Evolutionary conservation across 2,329 filamentous ascomycete species (phyloP).

Genomic region (Lachnellula suecica): DNA sequence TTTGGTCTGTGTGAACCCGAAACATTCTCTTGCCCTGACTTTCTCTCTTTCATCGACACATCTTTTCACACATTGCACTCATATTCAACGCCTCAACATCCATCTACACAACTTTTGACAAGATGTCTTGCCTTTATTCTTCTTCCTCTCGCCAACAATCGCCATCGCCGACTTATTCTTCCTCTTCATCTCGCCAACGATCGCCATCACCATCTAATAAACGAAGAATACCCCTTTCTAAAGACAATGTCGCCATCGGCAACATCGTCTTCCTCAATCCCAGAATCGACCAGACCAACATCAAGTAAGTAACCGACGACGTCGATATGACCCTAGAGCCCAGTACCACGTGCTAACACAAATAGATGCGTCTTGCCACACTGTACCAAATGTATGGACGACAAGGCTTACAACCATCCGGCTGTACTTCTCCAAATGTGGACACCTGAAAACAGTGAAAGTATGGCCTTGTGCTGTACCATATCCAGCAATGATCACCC

Average conservation of each 20-base stretch:
- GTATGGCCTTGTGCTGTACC: constrained; percentile 1
- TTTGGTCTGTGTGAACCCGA: too few species aligned
- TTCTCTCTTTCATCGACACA: too few species aligned
- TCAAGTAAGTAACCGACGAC: too few species aligned
- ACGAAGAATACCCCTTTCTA: background rate
- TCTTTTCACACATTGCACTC: too few species aligned
- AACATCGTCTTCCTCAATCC: constrained; percentile 1
- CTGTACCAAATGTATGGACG: background rate
- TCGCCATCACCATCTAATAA: too few species aligned
- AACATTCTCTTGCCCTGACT: too few species aligned
- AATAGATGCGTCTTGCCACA: constrained; percentile 1
- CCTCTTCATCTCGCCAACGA: background rate
- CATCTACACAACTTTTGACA: too few species aligned
- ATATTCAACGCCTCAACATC: too few species aligned
- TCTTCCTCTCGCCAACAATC: background rate
- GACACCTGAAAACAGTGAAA: background rate
- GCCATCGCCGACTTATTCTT: background rate
- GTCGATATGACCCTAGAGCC: too few species aligned
- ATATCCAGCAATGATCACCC: constrained; percentile 5
- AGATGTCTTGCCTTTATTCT: too few species aligned
- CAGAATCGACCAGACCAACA: background rate
- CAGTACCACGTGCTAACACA: too few species aligned
- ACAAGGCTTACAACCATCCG: constrained; percentile 1
- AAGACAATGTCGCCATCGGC: constrained; percentile 3
- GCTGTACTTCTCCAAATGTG: constrained; percentile 3